Evolutionary conservation across 2,329 filamentous ascomycete species (phyloP).

Genomic region (Aspergillus nomiae): DNA sequence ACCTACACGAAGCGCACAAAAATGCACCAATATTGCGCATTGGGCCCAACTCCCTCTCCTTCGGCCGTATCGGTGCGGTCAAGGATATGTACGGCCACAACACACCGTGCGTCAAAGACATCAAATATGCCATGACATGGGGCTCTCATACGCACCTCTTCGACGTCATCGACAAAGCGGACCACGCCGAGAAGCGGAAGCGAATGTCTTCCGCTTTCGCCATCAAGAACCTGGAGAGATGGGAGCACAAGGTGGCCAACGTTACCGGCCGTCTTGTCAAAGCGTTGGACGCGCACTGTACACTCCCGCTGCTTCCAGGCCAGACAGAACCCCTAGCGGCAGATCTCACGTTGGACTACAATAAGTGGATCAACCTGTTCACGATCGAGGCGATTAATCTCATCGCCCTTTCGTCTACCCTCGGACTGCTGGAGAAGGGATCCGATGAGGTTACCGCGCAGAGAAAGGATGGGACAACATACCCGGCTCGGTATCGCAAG

Average conservation of each 20-base stretch:
- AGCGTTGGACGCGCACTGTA: constrained; percentile 47
- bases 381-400: constrained; percentile 58
- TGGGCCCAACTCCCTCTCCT: constrained; percentile 48
- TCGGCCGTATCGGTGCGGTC: constrained; percentile 38
- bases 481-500: constrained; percentile 50
- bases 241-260: constrained; percentile 53
- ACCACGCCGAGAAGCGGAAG: constrained; percentile 53
- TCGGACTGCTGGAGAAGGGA: constrained; percentile 53
- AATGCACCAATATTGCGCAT: constrained; percentile 45
- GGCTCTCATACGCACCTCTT: constrained; percentile 53
- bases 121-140: constrained; percentile 45
- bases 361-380: constrained; percentile 55
- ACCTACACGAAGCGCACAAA: constrained; percentile 47
- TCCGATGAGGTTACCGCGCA: constrained; percentile 46
- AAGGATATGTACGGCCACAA: constrained; percentile 53
- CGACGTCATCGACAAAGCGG: constrained; percentile 52
- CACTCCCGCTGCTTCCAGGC: constrained; percentile 31
- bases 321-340: constrained; percentile 26
- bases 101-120: constrained; percentile 51
- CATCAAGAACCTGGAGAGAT: constrained; percentile 53
- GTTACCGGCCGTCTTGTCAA: constrained; percentile 47
- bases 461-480: constrained; percentile 46
- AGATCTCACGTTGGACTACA: constrained; percentile 53
- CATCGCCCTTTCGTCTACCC: constrained; percentile 52
- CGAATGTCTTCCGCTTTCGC: constrained; percentile 52